phyloP scores from a whole-genome alignment of 352 stramenopile genomes.

The Globisporangium spinosum region DNA sequence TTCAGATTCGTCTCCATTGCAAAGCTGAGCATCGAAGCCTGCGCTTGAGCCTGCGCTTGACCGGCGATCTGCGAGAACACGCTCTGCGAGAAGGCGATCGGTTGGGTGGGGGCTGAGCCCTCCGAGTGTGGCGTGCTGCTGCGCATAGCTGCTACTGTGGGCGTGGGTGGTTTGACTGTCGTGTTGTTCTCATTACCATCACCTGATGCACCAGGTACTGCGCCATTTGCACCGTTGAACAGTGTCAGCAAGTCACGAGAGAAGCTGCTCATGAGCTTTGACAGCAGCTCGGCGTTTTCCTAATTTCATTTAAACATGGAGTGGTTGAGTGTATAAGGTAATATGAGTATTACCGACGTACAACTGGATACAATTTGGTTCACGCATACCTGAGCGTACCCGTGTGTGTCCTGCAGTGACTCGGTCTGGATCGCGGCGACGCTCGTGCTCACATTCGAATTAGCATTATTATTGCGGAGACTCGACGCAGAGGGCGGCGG shows the following conservation, averaged over 20 bases:
- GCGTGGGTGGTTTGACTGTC: slow-evolving; percentile 9
- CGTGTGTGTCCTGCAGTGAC: neutral
- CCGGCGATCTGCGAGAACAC: slow-evolving; percentile 53
- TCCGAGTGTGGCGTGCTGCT: neutral
- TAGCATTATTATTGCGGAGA: slow-evolving; percentile 5
- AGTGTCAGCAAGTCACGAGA: slow-evolving; percentile 21
- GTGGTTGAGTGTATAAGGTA: neutral
- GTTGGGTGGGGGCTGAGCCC: slow-evolving; percentile 7
- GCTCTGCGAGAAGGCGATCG: slow-evolving; percentile 43
- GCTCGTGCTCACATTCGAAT: neutral
- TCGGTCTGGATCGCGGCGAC: slow-evolving; percentile 40
- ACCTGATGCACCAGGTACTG: neutral
- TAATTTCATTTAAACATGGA: slow-evolving; percentile 1
- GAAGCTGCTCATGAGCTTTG: slow-evolving; percentile 35
- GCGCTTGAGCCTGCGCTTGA: slow-evolving; percentile 32
- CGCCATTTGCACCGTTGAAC: slow-evolving; percentile 16
- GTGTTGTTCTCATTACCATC: neutral
- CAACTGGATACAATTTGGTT: neutral
- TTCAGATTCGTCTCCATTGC: slow-evolving; percentile 30
- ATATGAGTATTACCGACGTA: neutral
- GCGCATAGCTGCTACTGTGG: slow-evolving; percentile 6
- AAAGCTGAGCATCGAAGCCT: slow-evolving; percentile 36
- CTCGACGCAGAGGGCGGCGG: slow-evolving; percentile 17
- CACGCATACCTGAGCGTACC: slow-evolving; percentile 15
- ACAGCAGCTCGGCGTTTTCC: slow-evolving; percentile 40